Evolutionary conservation across 2,329 filamentous ascomycete genomes (phyloP).

Genomic region (Neofusicoccum ribis): DNA sequence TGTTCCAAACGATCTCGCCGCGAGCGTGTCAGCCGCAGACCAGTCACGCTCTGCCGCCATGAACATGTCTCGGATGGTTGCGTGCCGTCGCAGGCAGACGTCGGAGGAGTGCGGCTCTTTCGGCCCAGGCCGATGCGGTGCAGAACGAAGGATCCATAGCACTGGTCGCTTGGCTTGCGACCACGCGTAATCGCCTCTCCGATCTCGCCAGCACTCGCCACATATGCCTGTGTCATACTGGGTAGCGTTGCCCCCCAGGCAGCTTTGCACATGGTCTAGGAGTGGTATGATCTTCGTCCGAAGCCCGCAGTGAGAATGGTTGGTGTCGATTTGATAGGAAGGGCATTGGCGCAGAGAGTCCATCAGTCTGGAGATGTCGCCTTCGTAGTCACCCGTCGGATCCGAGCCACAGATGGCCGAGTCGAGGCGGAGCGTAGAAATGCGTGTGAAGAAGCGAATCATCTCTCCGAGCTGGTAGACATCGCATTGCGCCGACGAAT

Average conservation of each 20-base stretch:
- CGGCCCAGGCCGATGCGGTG: not conserved
- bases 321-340: conserved; percentile 70
- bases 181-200: conserved; percentile 46
- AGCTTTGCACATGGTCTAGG: conserved; percentile 61
- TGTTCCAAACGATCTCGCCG: not conserved
- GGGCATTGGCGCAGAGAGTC: conserved; percentile 65
- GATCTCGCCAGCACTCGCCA: conserved; percentile 45
- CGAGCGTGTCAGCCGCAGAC: conserved; percentile 8
- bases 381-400: conserved; percentile 52
- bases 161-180: conserved; percentile 46
- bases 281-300: conserved; percentile 65
- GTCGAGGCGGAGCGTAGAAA: conserved; percentile 60
- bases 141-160: conserved; percentile 36
- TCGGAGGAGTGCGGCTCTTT: not conserved
- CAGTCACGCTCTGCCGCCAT: conserved; percentile 41
- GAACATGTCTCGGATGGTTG: conserved; percentile 37
- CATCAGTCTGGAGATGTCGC: conserved; percentile 64
- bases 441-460: conserved; percentile 67
- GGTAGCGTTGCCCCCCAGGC: conserved; percentile 29
- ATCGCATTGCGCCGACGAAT: conserved; percentile 70
- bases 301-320: conserved; percentile 73
- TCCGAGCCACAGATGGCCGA: conserved; percentile 45
- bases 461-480: conserved; percentile 78
- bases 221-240: conserved; percentile 45
- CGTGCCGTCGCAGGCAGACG: not conserved